Evolutionary conservation across 345 rosid genomes (phyloP).

Genomic region (Moringa oleifera): DNA sequence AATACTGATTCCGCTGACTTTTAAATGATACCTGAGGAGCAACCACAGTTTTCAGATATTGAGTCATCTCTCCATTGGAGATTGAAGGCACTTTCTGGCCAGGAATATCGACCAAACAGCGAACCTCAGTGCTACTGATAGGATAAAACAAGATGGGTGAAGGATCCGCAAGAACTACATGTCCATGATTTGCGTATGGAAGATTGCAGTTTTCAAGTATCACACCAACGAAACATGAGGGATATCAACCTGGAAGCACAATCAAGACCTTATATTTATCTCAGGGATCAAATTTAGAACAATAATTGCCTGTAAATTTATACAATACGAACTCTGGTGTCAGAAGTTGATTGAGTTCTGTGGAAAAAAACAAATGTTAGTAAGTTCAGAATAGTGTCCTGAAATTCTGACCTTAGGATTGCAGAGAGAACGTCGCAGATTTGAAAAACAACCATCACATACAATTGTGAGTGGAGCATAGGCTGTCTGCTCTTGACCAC

Average conservation of each 20-base stretch:
- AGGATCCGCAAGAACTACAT: no score
- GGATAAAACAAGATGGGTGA: no score
- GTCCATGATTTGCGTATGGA: no score
- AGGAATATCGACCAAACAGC: no score
- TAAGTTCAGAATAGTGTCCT: no score
- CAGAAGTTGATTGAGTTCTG: neutral
- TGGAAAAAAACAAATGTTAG: no score
- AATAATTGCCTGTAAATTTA: no score
- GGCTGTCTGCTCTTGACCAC: conserved; percentile 25
- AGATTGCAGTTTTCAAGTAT: conserved; percentile 57
- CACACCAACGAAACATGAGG: conserved; percentile 57
- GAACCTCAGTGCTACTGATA: no score
- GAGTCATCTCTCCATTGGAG: conserved; percentile 61
- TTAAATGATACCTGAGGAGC: conserved; percentile 42
- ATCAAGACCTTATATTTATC: neutral
- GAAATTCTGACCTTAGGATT: no score
- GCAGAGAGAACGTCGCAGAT: no score
- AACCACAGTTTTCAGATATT: conserved; percentile 43
- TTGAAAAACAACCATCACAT: no score
- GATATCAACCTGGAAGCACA: conserved; percentile 49
- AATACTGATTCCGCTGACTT: neutral
- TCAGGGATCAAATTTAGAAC: neutral
- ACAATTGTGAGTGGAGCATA: conserved; percentile 56
- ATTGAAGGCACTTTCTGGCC: conserved; percentile 56
- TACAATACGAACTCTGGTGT: neutral